A percentile compares a stretch with the other conserved stretches of the same genome.
Conservation (phyloP, 169 alveolate species). For the Perkinsus olseni region DNA sequence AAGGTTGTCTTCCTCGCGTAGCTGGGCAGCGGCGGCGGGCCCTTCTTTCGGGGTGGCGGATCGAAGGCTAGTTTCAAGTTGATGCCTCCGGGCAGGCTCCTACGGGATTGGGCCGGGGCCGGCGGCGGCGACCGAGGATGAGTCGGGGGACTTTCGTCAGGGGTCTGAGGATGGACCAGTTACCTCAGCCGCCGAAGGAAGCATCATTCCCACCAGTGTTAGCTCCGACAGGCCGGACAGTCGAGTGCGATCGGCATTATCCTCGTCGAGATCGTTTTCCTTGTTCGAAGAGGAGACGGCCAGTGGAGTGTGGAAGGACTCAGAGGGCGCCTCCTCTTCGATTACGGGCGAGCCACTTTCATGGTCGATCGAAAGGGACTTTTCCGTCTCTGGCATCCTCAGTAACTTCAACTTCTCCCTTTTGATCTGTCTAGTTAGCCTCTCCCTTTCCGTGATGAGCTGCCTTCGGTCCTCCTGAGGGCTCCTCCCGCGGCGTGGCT, state of each 20-base stretch:
- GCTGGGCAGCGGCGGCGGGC: neutral
- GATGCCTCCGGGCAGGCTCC: neutral
- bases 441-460: neutral
- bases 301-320: neutral
- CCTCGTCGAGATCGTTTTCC: neutral
- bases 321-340: neutral
- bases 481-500: neutral
- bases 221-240: neutral
- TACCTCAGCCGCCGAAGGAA: neutral
- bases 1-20: neutral
- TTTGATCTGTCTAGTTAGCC: neutral
- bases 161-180: neutral
- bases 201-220: neutral
- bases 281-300: neutral
- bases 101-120: neutral
- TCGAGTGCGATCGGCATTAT: neutral
- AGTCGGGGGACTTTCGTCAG: neutral
- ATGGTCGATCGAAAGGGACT: neutral
- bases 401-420: neutral
- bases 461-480: neutral
- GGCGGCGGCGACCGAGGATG: neutral
- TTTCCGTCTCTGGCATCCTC: neutral
- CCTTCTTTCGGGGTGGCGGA: neutral
- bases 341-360: neutral
- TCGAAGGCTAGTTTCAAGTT: neutral